phyloP scores from a whole-genome alignment of 176 grass and related monocot genomes.

The Oryza nivara region DNA sequence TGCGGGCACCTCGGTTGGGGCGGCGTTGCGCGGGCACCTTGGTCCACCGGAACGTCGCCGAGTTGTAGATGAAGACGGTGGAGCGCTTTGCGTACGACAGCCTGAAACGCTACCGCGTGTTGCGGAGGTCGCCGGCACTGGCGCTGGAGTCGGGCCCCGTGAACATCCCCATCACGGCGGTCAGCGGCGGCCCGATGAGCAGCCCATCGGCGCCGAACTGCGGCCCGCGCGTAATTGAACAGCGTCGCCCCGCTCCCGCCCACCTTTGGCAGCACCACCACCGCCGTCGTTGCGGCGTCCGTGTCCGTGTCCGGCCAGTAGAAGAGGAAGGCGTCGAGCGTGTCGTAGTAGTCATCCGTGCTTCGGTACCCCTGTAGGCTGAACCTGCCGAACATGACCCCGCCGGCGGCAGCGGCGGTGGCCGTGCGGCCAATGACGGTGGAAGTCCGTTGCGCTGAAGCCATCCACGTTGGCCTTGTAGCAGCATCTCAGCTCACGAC shows the following conservation, averaged over 20 bases:
- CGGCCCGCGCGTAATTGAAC: conserved; percentile 84
- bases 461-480: conserved; percentile 79
- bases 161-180: conserved; percentile 89
- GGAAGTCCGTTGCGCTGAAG: conserved; percentile 76
- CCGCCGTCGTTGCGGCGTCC: not conserved
- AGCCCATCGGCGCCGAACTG: conserved; percentile 94
- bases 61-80: too few relatives aligned
- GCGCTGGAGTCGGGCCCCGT: conserved; percentile 79
- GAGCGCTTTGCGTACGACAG: conserved; percentile 70
- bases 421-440: conserved; percentile 65
- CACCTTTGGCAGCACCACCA: conserved; percentile 63
- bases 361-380: conserved; percentile 85
- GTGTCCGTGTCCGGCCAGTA: conserved; percentile 50
- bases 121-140: conserved; percentile 70
- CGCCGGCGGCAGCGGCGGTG: not conserved
- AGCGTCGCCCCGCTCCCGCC: conserved; percentile 88
- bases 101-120: conserved; percentile 75
- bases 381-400: conserved; percentile 76
- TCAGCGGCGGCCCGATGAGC: conserved; percentile 81
- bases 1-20: too few relatives aligned
- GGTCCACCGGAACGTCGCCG: too few relatives aligned
- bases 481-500: conserved; percentile 80
- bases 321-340: conserved; percentile 86
- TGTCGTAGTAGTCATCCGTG: conserved; percentile 97
- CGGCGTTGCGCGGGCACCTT: too few relatives aligned